Base-by-base conservation (phyloP, 2,329 filamentous ascomycete genomes). In the Claviceps pazoutovae region DNA sequence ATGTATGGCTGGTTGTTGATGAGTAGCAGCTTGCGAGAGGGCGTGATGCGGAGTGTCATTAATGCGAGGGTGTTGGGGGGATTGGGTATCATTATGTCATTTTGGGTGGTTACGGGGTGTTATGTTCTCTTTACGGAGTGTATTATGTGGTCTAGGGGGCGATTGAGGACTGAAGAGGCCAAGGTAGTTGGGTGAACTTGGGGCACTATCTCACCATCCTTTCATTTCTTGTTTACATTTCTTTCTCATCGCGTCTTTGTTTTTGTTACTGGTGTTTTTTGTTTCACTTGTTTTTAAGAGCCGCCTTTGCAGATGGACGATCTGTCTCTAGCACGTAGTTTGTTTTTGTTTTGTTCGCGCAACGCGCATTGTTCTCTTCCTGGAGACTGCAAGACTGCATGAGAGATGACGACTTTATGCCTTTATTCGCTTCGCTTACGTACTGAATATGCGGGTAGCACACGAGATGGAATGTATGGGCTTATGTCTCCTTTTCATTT, bases 81-180 rank as follows among this genome's bases (percentile, higher is more conserved):
- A 0, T 56, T 78, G 19, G 67, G 67, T 2, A 58, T 75, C 21
- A 76, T 78, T 48, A 46, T 73, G 21, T 66, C 68, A 1, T 73
- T 74, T 54, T 77, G 74, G 75, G 66, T 65, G 30, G 59, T 74
- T 16, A 74, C 75, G 0, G 70, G 74, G 2, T 59, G 70, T 38
- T 78, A 76, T 52, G 67, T 78, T 52, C 56, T 69, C 37, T 75
- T 76, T 48, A 74, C 71, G 14, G 72, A 76, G 57, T 62, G 65
- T 42, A 62, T 66, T 8, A 62, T 74, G 46, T 70, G 70, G 64
- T 58, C 59, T 5, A 69, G 66, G 52, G 64, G 65, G 13, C 60
- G 60, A 36, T 54, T 62, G 57, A 61, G 64, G 49, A 55, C 54
- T 7, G 62, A 57, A 9, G 63, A 64, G 16, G 19, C 8, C 37